Evolutionary conservation across 2,329 filamentous ascomycete genomes (phyloP).

Genomic region (Cordyceps militaris): DNA sequence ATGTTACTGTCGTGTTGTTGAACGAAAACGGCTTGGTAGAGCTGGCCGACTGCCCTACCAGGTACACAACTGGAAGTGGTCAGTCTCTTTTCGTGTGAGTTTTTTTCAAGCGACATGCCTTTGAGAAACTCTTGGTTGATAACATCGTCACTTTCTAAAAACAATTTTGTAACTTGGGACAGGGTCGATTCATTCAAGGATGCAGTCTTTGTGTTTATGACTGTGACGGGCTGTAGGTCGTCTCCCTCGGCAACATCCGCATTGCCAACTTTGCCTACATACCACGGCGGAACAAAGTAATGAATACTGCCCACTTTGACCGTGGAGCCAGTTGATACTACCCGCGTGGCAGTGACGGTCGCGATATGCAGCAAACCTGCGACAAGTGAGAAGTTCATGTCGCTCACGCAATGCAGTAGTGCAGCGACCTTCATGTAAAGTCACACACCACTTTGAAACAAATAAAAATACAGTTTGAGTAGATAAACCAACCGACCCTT

Average conservation of each 20-base stretch:
- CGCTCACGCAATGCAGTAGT: not conserved
- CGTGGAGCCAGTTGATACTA: conserved; percentile 12
- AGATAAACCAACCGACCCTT: no score
- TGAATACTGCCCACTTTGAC: conserved; percentile 9
- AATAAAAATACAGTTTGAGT: not conserved
- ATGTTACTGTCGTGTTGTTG: not conserved
- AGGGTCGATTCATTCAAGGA: not conserved
- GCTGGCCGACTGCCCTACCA: not conserved
- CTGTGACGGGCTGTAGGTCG: not conserved
- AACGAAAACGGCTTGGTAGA: not conserved
- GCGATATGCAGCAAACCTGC: not conserved
- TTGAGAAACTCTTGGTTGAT: conserved; percentile 14
- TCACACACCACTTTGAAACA: not conserved
- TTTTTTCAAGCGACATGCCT: not conserved
- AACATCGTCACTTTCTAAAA: conserved; percentile 13
- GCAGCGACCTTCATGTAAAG: not conserved
- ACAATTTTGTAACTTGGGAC: not conserved
- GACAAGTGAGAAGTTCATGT: not conserved
- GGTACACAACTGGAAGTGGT: not conserved
- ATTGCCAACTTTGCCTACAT: conserved; percentile 5
- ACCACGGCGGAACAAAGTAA: conserved; percentile 15
- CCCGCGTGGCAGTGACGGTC: not conserved
- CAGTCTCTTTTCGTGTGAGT: not conserved
- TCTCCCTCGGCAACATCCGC: not conserved
- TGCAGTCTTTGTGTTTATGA: not conserved